phyloP scores from a whole-genome alignment of 129 eudicot species.

The Artemisia argyi region DNA sequence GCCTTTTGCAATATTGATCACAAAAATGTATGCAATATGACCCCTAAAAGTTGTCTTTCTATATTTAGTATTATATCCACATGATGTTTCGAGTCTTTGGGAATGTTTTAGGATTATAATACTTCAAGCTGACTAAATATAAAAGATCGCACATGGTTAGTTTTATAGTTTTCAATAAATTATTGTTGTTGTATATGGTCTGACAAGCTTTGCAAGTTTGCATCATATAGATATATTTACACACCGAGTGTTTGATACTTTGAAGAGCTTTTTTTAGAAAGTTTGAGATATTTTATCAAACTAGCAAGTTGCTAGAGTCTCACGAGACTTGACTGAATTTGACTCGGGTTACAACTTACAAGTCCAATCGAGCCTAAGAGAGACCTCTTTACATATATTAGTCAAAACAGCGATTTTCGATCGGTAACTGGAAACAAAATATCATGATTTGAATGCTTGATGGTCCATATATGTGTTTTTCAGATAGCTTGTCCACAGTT shows the following conservation, averaged over 20 bases:
- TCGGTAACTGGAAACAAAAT: no score
- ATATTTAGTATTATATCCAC: background rate
- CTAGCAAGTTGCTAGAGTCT: no score
- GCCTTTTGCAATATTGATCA: constrained; percentile 8
- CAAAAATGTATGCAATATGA: constrained; percentile 15
- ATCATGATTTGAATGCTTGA: no score
- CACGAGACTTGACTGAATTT: no score
- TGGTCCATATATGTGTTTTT: no score
- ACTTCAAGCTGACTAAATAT: background rate
- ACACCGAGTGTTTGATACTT: background rate
- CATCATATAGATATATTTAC: background rate
- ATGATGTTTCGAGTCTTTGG: constrained; percentile 9
- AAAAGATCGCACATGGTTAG: constrained; percentile 9
- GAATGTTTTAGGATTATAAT: constrained; percentile 6
- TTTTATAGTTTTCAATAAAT: background rate
- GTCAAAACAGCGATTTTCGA: no score
- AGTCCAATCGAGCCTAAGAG: no score
- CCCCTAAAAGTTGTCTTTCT: background rate
- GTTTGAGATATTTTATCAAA: no score
- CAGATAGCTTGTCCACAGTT: no score
- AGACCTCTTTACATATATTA: no score
- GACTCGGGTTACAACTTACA: no score
- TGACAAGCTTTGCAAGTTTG: background rate
- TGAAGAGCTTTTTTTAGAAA: background rate
- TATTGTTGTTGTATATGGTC: background rate